Conservation (phyloP, 176 grass and related monocot genomes). For the Dactylis glomerata region DNA sequence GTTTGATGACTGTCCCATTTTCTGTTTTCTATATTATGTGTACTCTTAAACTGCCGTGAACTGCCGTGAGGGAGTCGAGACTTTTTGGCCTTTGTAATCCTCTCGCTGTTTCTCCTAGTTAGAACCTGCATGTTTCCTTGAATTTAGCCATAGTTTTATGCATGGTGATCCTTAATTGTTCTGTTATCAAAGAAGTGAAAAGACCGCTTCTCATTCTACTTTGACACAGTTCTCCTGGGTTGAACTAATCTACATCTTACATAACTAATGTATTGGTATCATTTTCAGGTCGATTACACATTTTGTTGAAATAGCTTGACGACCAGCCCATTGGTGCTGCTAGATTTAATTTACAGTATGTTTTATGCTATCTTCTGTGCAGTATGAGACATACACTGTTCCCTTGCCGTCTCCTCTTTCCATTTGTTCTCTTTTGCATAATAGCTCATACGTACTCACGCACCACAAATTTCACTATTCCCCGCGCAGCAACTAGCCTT, state of each 20-base stretch:
- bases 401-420: neutral
- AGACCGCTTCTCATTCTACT: neutral
- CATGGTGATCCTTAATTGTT: neutral
- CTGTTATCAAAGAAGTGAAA: neutral
- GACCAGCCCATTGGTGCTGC: neutral
- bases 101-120: neutral
- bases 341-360: neutral
- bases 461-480: neutral
- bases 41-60: neutral
- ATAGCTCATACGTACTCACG: neutral
- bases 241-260: too few species aligned
- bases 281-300: neutral
- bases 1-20: neutral
- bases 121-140: neutral
- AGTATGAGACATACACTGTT: neutral
- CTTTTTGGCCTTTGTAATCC: neutral
- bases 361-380: too few species aligned
- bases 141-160: neutral
- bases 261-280: neutral
- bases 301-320: neutral
- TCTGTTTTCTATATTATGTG: neutral
- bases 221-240: neutral
- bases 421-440: neutral
- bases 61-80: neutral
- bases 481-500: neutral